phyloP scores from a whole-genome alignment of 345 rosid species.

The Eucalyptus sp. region DNA sequence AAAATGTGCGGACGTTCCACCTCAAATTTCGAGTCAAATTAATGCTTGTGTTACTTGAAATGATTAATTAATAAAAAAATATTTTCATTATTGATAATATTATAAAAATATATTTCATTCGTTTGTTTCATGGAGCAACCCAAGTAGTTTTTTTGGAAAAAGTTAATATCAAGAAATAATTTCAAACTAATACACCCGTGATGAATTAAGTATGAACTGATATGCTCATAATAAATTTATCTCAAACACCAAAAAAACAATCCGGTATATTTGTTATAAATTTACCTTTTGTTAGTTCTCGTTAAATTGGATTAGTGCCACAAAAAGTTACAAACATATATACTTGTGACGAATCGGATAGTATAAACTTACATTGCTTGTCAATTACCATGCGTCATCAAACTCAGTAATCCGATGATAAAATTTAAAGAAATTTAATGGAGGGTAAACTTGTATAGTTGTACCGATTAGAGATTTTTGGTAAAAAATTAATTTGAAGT shows the following conservation, averaged over 20 bases:
- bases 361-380: rapidly evolving
- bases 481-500: too few species aligned
- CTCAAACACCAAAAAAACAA: too few species aligned
- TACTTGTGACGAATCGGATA: neutral
- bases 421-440: too few species aligned
- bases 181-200: rapidly evolving
- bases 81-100: too few species aligned
- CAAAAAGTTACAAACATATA: neutral
- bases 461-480: too few species aligned
- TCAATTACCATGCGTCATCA: rapidly evolving
- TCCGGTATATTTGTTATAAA: rapidly evolving
- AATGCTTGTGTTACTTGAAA: neutral
- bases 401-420: rapidly evolving
- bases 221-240: neutral
- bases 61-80: too few species aligned
- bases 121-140: too few species aligned
- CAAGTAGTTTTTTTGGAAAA: neutral
- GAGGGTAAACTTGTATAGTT: rapidly evolving
- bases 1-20: neutral
- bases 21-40: neutral
- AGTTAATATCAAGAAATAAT: too few species aligned
- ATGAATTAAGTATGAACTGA: too few species aligned
- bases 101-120: neutral
- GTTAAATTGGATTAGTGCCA: neutral
- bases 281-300: neutral